Conservation (phyloP, 1,139 yeast species). For the Candida freyschussii region DNA sequence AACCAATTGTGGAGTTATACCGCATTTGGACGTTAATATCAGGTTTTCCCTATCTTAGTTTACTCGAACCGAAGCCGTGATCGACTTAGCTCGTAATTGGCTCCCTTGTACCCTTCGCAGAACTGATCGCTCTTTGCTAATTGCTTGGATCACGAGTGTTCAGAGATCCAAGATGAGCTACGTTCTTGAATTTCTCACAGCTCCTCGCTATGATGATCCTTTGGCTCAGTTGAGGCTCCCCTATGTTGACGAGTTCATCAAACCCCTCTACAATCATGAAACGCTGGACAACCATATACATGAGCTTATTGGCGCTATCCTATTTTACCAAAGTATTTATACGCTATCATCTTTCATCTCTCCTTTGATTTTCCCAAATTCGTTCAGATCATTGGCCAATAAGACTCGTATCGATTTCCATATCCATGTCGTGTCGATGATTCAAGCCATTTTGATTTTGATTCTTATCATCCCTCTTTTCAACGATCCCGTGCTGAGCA, state of each 20-base stretch:
- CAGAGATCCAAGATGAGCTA: conserved; percentile 1
- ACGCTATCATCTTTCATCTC: conserved; percentile 37
- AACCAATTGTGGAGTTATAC: too few relatives aligned
- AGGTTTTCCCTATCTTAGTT: too few relatives aligned
- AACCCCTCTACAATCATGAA: conserved; percentile 22
- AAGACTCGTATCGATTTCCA: conserved; percentile 64
- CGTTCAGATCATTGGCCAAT: conserved; percentile 40
- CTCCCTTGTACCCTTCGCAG: too few relatives aligned
- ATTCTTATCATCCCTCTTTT: conserved; percentile 54
- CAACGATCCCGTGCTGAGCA: conserved; percentile 45
- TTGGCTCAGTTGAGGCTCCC: conserved; percentile 26
- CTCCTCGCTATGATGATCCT: conserved; percentile 29
- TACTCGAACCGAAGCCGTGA: too few relatives aligned
- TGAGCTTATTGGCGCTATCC: conserved; percentile 36
- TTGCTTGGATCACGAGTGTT: too few relatives aligned
- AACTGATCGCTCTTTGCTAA: too few relatives aligned
- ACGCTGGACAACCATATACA: conserved; percentile 40
- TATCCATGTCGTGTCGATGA: conserved; percentile 75
- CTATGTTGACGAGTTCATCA: conserved; percentile 24
- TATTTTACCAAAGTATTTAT: conserved; percentile 39
- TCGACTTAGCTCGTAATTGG: too few relatives aligned
- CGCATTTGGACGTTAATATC: too few relatives aligned
- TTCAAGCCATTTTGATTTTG: conserved; percentile 63
- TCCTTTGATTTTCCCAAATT: conserved; percentile 36
- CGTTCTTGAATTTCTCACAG: conserved; percentile 8